Percentiles rank a stretch among this genome's conserved stretches.
phyloP scores from a whole-genome alignment of 352 stramenopile genomes.

The Phytophthora europaea region DNA sequence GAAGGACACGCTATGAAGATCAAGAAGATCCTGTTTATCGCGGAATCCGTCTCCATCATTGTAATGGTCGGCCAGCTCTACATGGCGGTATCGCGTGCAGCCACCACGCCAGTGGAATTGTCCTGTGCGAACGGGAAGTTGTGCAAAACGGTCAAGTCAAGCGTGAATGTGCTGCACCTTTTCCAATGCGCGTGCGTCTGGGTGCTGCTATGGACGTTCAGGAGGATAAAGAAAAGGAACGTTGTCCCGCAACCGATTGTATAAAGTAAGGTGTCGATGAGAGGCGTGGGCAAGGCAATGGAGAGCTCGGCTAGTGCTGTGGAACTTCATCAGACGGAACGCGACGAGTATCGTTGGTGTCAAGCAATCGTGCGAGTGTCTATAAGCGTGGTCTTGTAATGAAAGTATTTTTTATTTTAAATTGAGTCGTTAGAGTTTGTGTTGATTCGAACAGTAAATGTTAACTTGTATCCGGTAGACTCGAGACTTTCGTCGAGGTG shows the following conservation, averaged over 20 bases:
- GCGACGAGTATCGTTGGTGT: neutral
- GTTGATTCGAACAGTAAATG: neutral
- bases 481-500: neutral
- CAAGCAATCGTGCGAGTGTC: neutral
- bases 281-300: neutral
- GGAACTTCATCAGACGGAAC: neutral
- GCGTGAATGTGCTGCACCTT: conserved; percentile 45
- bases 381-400: neutral
- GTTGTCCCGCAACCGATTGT: conserved; percentile 25
- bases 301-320: neutral
- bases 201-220: conserved; percentile 47
- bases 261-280: conserved; percentile 13
- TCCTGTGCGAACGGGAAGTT: conserved; percentile 61
- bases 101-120: conserved; percentile 43
- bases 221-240: conserved; percentile 33
- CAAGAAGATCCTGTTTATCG: conserved; percentile 62
- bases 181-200: conserved; percentile 46
- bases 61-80: conserved; percentile 51
- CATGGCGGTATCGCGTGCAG: conserved; percentile 30
- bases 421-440: neutral
- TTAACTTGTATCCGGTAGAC: too few species aligned
- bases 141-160: conserved; percentile 50
- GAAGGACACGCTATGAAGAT: conserved; percentile 52
- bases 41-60: conserved; percentile 48
- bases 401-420: neutral